Conservation (phyloP, 192 early-diverging fungal species). For the Physocladia obscura region DNA sequence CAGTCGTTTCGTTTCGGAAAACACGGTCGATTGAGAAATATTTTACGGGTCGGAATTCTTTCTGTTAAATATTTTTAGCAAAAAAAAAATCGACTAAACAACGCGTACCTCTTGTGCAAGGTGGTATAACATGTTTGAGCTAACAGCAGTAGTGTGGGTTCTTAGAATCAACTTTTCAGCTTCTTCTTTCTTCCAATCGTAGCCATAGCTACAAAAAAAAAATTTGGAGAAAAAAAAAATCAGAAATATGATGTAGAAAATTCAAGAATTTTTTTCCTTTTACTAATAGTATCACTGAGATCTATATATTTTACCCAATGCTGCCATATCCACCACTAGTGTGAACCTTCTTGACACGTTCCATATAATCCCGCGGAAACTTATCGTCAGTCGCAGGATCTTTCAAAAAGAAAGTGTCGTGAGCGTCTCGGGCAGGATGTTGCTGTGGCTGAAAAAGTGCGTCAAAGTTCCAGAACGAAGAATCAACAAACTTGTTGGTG, state of each 20-base stretch:
- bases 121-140: conserved; percentile 88
- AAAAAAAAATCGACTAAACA: neutral
- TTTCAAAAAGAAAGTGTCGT: conserved; percentile 60
- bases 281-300: no score
- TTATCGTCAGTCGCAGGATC: conserved; percentile 72
- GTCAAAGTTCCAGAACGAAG: conserved; percentile 99
- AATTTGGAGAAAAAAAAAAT: neutral
- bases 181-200: conserved; percentile 88
- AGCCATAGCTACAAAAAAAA: conserved; percentile 62
- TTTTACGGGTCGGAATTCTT: conserved; percentile 89
- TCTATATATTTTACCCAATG: conserved; percentile 68
- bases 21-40: conserved; percentile 99
- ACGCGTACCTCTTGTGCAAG: conserved; percentile 69
- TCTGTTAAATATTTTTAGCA: conserved; percentile 37
- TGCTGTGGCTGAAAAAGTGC: conserved; percentile 99
- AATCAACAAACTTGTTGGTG: conserved; percentile 94
- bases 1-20: conserved; percentile 96
- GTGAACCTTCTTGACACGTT: conserved; percentile 89
- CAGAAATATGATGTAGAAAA: neutral
- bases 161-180: conserved; percentile 90
- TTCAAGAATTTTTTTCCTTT: no score
- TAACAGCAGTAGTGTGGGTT: conserved; percentile 96
- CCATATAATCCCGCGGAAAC: conserved; percentile 85
- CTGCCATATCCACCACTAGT: conserved; percentile 92
- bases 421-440: conserved; percentile 77